Evolutionary conservation across 2,329 filamentous ascomycete genomes (phyloP).

Genomic region (Stachybotrys elegans): DNA sequence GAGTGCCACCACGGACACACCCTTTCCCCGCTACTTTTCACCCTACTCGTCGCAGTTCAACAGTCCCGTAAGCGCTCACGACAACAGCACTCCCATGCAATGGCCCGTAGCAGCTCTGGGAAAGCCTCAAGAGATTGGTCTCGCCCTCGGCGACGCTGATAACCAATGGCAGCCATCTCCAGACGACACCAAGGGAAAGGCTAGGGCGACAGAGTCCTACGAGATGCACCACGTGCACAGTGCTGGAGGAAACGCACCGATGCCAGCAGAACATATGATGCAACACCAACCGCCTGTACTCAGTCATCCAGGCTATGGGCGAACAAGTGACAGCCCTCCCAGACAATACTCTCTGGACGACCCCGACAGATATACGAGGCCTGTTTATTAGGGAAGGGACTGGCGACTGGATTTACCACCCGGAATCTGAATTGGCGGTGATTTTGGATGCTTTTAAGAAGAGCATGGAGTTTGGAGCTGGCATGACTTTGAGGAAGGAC

Average conservation of each 20-base stretch:
- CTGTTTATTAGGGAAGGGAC: no score
- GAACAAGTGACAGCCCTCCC: conserved; percentile 22
- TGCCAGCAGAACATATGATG: conserved; percentile 12
- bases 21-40: conserved; percentile 47
- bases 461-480: no score
- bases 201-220: conserved; percentile 33
- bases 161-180: conserved; percentile 4
- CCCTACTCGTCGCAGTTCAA: conserved; percentile 57
- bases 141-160: conserved; percentile 12
- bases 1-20: conserved; percentile 34
- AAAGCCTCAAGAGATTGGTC: conserved; percentile 11
- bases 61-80: conserved; percentile 47
- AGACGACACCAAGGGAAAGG: conserved; percentile 37
- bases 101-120: conserved; percentile 27
- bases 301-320: conserved; percentile 41
- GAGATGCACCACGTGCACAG: conserved; percentile 43
- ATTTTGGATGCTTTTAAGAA: no score
- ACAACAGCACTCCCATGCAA: conserved; percentile 23
- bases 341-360: conserved; percentile 9
- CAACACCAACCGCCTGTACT: conserved; percentile 33
- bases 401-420: no score
- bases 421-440: no score
- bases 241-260: conserved; percentile 17
- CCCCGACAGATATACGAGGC: no score
- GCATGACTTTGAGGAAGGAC: no score